These are phyloP conservation scores for Neurospora sp. DNA, from an alignment of 2,329 filamentous ascomycete genomes.

Conservation along the genomic window DNA sequence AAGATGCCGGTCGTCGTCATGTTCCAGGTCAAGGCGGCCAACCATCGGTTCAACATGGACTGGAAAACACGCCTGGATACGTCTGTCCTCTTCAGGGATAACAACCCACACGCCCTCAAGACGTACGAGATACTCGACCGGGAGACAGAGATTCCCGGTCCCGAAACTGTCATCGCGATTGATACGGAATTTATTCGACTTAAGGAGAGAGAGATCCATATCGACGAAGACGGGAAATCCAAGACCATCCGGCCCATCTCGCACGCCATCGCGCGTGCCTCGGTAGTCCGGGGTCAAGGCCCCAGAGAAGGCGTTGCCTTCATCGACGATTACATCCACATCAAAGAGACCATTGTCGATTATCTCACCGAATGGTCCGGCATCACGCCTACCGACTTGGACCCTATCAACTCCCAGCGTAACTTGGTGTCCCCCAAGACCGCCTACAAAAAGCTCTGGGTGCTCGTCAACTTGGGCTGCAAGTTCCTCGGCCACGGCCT, in stretches of 20 bases:
- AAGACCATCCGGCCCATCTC: slow-evolving; percentile 88
- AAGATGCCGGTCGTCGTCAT: slow-evolving; percentile 83
- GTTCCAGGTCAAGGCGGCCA: slow-evolving; percentile 73
- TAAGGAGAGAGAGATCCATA: slow-evolving; percentile 87
- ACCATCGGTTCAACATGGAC: slow-evolving; percentile 71
- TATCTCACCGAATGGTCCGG: slow-evolving; percentile 93
- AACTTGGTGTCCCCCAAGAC: slow-evolving; percentile 80
- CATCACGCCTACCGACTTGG: slow-evolving; percentile 76
- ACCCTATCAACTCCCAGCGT: slow-evolving; percentile 67
- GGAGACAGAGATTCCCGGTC: slow-evolving; percentile 53
- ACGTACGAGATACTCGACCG: slow-evolving; percentile 52
- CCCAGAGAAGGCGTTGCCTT: slow-evolving; percentile 75
- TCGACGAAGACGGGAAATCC: slow-evolving; percentile 86
- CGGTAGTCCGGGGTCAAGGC: slow-evolving; percentile 74
- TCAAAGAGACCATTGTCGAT: slow-evolving; percentile 85
- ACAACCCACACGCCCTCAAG: slow-evolving; percentile 35
- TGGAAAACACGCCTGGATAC: slow-evolving; percentile 85
- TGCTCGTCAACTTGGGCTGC: slow-evolving; percentile 87
- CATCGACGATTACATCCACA: slow-evolving; percentile 94
- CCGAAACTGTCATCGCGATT: slow-evolving; percentile 71
- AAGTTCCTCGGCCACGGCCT: slow-evolving; percentile 90
- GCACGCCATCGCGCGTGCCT: slow-evolving; percentile 86
- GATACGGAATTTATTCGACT: slow-evolving; percentile 96
- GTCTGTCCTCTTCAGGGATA: slow-evolving; percentile 69
- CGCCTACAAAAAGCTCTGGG: slow-evolving; percentile 97